Evolutionary conservation across 2,329 filamentous ascomycete species (phyloP).

Genomic region (Cercospora nicotianae): DNA sequence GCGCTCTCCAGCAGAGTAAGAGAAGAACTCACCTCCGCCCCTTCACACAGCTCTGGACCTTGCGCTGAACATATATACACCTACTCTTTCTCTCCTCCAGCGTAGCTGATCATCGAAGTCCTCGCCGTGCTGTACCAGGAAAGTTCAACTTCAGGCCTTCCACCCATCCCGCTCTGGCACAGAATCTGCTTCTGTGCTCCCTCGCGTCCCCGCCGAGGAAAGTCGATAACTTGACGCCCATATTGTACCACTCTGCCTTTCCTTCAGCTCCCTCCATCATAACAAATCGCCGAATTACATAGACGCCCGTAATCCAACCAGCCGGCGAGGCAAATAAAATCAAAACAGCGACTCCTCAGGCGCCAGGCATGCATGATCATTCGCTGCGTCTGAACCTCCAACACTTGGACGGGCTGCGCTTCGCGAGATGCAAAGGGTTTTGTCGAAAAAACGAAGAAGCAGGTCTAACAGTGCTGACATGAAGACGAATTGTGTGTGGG

Average conservation of each 20-base stretch:
- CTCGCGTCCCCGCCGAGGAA: not conserved
- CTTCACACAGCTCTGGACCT: not conserved
- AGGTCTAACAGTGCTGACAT: not conserved
- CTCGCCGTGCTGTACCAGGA: not conserved
- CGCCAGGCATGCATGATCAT: slow-evolving; percentile 7
- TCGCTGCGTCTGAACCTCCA: slow-evolving; percentile 11
- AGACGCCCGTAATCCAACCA: not conserved
- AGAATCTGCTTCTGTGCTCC: not conserved
- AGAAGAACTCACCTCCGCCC: not conserved
- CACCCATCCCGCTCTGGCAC: not conserved
- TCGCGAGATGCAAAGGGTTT: slow-evolving; percentile 4
- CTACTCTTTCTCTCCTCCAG: not conserved
- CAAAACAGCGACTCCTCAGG: slow-evolving; percentile 1
- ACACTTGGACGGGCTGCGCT: slow-evolving; percentile 14
- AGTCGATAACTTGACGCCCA: not conserved
- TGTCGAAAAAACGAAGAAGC: slow-evolving; percentile 3
- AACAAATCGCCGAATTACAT: not conserved
- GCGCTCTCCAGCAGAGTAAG: not conserved
- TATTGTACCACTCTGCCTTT: not conserved
- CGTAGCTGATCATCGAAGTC: not conserved
- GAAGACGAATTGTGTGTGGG: not conserved
- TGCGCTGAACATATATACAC: not conserved
- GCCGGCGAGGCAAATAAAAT: not conserved
- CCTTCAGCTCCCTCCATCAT: not conserved
- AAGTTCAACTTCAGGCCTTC: not conserved